Evolutionary conservation across 768 basidiomycete species (phyloP), one percentile per base, ranked within the genome.

Genomic region (Multifurca ochricompacta): DNA sequence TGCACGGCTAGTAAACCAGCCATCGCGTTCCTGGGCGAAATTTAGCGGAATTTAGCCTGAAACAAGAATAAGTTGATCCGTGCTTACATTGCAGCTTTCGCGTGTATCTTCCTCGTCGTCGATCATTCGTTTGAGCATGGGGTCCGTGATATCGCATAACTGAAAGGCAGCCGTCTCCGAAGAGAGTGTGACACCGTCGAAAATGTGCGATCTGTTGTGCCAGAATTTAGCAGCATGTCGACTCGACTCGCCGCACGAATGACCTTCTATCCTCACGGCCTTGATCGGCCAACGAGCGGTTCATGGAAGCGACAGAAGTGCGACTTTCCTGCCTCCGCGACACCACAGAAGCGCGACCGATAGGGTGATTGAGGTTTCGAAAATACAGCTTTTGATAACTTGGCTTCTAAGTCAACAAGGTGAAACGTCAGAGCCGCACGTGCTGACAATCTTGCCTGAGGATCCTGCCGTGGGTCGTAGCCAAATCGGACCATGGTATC

Each of bases 121-220:
- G 48, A 98, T 89, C 79, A 94, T 85, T 34, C 75, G 74, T 60
- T 80, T 80, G 44, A 96, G 69, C 78, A 93, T 85, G 6, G 84
- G 82, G 66, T 99, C 96, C 6, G 75, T 70, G 59, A 99, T 87
- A 67, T 99, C 96, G 67, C 89, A 89, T 6, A 99, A 74, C 68
- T 98, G 96, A 71, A 91, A 99, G 16, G 91, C 89, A 1, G 91
- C 92, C 0, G 90, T 87, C 67, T 95, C 88, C 62, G 86, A 83
- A 41, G 85, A 81, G 42, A 91, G 69, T 6, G 79, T 79, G 54
- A 80, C 66, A 0, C 95, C 96, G 66, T 99, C 91, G 61, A 98
- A 99, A 30, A 92, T 77, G 66, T 98, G 91, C 0, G 86, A 85
- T 62, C 73, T 56, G 37, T 39, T 18, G 31, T 44, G 25, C 18